Evolutionary conservation across 2,329 filamentous ascomycete genomes (phyloP).

Genomic region (Chlorencoelia australis): DNA sequence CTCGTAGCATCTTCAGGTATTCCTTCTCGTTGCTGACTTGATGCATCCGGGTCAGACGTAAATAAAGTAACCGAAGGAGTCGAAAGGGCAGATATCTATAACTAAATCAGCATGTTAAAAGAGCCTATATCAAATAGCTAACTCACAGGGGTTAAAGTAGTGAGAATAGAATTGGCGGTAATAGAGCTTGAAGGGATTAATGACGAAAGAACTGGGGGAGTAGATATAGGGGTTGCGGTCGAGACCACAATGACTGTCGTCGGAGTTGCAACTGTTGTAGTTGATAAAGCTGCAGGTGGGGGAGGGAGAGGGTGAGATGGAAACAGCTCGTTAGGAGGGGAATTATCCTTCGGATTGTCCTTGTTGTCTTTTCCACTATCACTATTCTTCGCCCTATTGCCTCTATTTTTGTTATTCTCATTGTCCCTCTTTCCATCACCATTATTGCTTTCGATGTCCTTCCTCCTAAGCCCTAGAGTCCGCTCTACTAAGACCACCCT

Average conservation of each 20-base stretch:
- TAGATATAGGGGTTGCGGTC: not conserved
- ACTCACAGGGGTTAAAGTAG: too few relatives aligned
- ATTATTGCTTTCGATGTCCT: slow-evolving; percentile 1
- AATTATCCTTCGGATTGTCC: slow-evolving; percentile 1
- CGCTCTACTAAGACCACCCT: slow-evolving; percentile 10
- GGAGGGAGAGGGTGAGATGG: not conserved
- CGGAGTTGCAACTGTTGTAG: not conserved
- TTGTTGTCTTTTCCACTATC: slow-evolving; percentile 4
- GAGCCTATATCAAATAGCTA: too few relatives aligned
- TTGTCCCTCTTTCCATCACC: not conserved
- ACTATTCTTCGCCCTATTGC: too few relatives aligned
- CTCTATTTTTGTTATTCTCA: slow-evolving; percentile 1
- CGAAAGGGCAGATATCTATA: too few relatives aligned
- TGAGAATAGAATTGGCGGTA: too few relatives aligned
- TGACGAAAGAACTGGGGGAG: too few relatives aligned
- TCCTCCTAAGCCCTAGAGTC: slow-evolving; percentile 9
- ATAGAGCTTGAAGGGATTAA: too few relatives aligned
- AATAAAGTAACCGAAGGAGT: too few relatives aligned
- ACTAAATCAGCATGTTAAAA: too few relatives aligned
- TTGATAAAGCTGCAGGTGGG: not conserved
- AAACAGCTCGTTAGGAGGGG: not conserved
- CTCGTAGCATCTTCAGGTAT: too few relatives aligned
- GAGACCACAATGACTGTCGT: not conserved
- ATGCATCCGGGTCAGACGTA: too few relatives aligned
- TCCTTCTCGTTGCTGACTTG: too few relatives aligned